Base-by-base conservation (phyloP, 352 stramenopile species). In the Globisporangium cylindrosporum region DNA sequence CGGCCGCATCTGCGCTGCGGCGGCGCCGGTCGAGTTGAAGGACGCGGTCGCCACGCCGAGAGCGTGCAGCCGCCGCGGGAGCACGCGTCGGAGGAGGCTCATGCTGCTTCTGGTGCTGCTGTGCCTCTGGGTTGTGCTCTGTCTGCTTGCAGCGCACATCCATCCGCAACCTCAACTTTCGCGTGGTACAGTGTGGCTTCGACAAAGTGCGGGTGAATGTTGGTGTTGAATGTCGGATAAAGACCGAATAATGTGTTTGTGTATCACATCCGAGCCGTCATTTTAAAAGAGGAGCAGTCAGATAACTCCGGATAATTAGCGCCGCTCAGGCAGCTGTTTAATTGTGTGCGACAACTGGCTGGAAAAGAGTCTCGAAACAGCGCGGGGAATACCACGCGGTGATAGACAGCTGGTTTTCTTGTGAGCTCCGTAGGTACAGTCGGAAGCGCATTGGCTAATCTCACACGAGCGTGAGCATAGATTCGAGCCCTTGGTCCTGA, bases 1-100 rank as follows among this genome's bases (percentile, higher is more conserved):
- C 8, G 79, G 76, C 27, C 38, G 64, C 77, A 84, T 82, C 64
- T 73, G 62, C 38, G 34, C 60, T 6, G 18, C 32, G 1, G 24
- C 48, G 0, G 27, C 24, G n/a, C 24, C 67, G 53, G 55, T 43
- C 25, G 22, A 46, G 41, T 27, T 56, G 38, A 59, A 32, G 10
- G 38, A 54, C 57, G 34, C 41, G 57, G 48, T 36, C 25, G 51
- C 22, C 15, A 27, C 29, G 34, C 41, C 59, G 18, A 46, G 14
- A 43, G 34, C 32, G 15, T 32, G 49, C 22, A 27, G 48, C 38
- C 22, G 32, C 32, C n/a, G 61, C 38, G 56, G 64, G 29, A 60
- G 56, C 56, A 46, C 56, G 43, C 56, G 64, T 27, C 58, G 64
- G 3, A 69, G 43, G 22, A 71, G 62, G 57, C 41, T 72, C 71